Base-by-base conservation (phyloP, 2,329 filamentous ascomycete species). In the Onygenales sp. region DNA sequence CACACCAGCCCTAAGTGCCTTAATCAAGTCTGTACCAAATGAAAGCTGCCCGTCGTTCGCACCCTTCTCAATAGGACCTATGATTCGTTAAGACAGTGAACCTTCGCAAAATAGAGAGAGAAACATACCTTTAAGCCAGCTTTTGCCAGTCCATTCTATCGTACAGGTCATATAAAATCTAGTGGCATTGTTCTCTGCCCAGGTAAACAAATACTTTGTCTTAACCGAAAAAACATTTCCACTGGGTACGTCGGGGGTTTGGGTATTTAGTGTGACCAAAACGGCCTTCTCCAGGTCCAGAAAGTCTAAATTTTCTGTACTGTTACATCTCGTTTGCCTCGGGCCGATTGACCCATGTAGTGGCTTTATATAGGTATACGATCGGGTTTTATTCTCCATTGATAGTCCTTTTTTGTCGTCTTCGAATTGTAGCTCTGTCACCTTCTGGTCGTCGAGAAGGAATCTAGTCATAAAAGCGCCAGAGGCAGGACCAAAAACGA, bases 81-180 rank as follows among this genome's bases (percentile, higher is more conserved):
- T 38, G 50, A 17, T 49, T 7, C 8, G 42, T 46, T 36, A 55
- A 77, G 58, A 75, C 69, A 49, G 55, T 48, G 27, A 10, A 10
- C 36, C 33, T 50, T 5, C 36, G 31, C 47, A 6, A 6, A 21
- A 52, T 47, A 32, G 27, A 33, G 2, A 47, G 31, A 44, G 7
- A 5, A 57, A 65, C 76, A 66, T 75, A 94, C 91, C 89, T 75
- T 93, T 96, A 45, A 98, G 75, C 93, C 93, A 98, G 74, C 91
- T 96, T 78, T 97, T 98, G 62, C 91, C 91, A 3, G 86, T 85
- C 94, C 94, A 98, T 65, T 98, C 94, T 43, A 96, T 87, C 2
- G 84, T 86, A 68, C 89, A 96, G 60, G 86, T 96, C 73, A 92
- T 86, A 57, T 93, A 83, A 33, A 98, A 74, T 32, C 90, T 81